These are phyloP conservation scores for Oryza meyeriana DNA, from an alignment of 176 grass and related monocot genomes.

Conservation along the genomic window DNA sequence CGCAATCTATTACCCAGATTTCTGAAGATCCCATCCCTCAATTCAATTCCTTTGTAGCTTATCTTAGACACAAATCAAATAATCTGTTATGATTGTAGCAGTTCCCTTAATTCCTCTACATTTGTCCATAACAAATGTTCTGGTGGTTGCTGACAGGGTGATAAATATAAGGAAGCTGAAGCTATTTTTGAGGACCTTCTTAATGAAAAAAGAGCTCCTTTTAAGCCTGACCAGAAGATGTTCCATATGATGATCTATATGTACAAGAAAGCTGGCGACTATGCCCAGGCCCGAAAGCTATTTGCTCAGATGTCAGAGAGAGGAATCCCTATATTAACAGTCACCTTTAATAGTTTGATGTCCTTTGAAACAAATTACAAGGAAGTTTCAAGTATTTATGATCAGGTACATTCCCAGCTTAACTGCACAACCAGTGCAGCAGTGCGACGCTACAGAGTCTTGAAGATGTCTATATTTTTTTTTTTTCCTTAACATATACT, in stretches of 20 bases:
- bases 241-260: constrained; percentile 99
- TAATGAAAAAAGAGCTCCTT: constrained; percentile 62
- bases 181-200: constrained; percentile 78
- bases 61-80: background rate
- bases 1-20: background rate
- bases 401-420: constrained; percentile 67
- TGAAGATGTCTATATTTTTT: constrained; percentile 12
- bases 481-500: constrained; percentile 3
- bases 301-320: constrained; percentile 76
- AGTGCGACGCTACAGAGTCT: background rate
- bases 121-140: constrained; percentile 20
- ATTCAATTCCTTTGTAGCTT: background rate
- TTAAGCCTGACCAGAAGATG: constrained; percentile 97
- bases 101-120: constrained; percentile 4
- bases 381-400: constrained; percentile 94
- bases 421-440: background rate
- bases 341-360: constrained; percentile 99
- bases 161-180: constrained; percentile 69
- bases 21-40: background rate
- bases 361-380: constrained; percentile 92
- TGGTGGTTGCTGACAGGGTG: constrained; percentile 54
- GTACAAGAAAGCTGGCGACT: constrained; percentile 87
- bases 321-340: constrained; percentile 67
- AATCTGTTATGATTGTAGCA: background rate
- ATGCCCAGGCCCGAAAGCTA: constrained; percentile 65